Base-by-base conservation (phyloP, 208 protist species). In the Crithidia mellificae region DNA sequence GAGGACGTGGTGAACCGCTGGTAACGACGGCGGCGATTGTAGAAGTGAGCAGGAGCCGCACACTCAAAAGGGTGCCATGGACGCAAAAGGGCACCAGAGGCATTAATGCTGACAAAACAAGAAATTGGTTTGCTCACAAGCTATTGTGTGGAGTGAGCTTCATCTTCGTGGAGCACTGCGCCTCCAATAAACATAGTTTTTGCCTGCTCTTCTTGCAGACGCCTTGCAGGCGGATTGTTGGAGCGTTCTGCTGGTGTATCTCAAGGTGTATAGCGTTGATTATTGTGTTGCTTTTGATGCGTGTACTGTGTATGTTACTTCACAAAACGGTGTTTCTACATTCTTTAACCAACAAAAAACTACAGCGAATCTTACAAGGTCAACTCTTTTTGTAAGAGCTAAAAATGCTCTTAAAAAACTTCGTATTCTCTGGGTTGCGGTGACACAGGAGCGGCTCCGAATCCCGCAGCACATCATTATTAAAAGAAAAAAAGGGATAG, bases 1-100 rank as follows among this genome's bases (percentile, higher is more conserved):
- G 66, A 84, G 7, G 84, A 91, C 41, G 81, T 76, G 12, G 71
- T 65, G 30, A 58, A 81, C 22, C 77, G 86, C 1, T 95, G 83
- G 84, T 95, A 32, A 20, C 6, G 17, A 46, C 3, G 17, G 41
- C 3, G 4, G 41, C 6, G 41, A 46, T 2, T 6, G 41, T 12
- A 12, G 36, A 6, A 41, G 12, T 15, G 36, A 41, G 36, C n/a
- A n/a, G n/a, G n/a, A n/a, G n/a, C n/a, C n/a, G n/a, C n/a, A n/a
- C n/a, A n/a, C n/a, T n/a, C n/a, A n/a, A n/a, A n/a, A n/a, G n/a
- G n/a, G n/a, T n/a, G n/a, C n/a, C n/a, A n/a, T n/a, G n/a, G n/a
- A n/a, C n/a, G n/a, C n/a, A n/a, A n/a, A n/a, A n/a, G n/a, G n/a
- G n/a, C n/a, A n/a, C n/a, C n/a, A n/a, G n/a, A n/a, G n/a, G n/a